Conservation (phyloP, 345 rosid genomes). For the Gossypium australe region DNA sequence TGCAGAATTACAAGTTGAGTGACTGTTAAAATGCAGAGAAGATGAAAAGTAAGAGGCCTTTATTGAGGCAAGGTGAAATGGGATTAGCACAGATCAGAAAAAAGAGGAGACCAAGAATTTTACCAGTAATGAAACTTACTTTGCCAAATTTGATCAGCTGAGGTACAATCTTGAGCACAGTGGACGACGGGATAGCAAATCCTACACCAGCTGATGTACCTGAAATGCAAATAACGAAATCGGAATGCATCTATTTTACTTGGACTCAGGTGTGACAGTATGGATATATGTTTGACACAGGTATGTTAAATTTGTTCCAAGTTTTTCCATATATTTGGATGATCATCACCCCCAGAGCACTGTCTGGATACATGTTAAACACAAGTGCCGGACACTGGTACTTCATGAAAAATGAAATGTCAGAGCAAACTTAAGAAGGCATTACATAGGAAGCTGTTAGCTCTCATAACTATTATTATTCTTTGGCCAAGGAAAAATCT, state of each 20-base stretch:
- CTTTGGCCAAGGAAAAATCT: not conserved
- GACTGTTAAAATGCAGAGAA: slow-evolving; percentile 3
- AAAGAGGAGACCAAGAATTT: not conserved
- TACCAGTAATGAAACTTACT: slow-evolving; percentile 36
- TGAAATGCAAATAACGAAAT: slow-evolving; percentile 26
- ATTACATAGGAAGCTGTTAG: not conserved
- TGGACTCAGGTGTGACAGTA: not conserved
- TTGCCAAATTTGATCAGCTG: slow-evolving; percentile 81
- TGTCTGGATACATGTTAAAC: not conserved
- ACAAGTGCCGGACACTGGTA: too few relatives aligned
- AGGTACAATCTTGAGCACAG: slow-evolving; percentile 84
- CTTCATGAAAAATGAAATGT: not conserved
- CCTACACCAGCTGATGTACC: slow-evolving; percentile 98
- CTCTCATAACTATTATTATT: not conserved
- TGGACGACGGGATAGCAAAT: slow-evolving; percentile 91
- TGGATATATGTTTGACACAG: not conserved
- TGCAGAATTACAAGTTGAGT: not conserved
- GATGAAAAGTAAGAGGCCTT: not conserved
- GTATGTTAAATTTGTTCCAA: not conserved
- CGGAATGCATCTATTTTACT: not conserved
- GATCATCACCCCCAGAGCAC: not conserved
- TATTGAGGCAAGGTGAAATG: not conserved
- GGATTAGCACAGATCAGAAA: not conserved
- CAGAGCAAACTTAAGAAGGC: not conserved
- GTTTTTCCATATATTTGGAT: not conserved